A percentile compares a stretch with the other conserved stretches of the same genome.
These are phyloP conservation scores for Canna indica DNA, from an alignment of 176 grass and related monocot species.

Conservation along the genomic window DNA sequence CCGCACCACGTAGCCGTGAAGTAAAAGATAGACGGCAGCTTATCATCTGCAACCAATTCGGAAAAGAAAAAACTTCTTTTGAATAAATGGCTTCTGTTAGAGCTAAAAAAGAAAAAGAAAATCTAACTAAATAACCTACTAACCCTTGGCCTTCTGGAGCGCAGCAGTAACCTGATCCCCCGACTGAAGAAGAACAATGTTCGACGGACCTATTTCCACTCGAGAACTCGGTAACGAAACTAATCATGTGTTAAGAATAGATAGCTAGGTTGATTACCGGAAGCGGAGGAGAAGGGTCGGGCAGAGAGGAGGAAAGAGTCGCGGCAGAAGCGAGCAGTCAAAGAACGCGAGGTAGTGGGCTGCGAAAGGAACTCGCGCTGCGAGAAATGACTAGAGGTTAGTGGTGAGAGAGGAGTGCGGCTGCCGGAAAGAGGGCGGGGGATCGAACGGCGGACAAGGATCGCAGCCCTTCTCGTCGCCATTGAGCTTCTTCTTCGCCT, in stretches of 20 bases:
- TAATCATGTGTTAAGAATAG: not conserved
- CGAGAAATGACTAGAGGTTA: not conserved
- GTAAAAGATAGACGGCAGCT: conserved; percentile 35
- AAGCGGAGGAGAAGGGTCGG: not conserved
- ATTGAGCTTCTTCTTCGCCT: not conserved
- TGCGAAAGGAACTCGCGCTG: not conserved
- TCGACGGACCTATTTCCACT: conserved; percentile 1
- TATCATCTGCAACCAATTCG: conserved; percentile 32
- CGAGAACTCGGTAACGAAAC: not conserved
- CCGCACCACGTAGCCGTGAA: conserved; percentile 40
- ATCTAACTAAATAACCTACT: not conserved
- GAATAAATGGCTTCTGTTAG: not conserved
- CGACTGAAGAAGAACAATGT: not conserved
- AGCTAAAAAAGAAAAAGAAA: not conserved
- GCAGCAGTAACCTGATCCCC: conserved; percentile 8
- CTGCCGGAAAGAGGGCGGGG: not conserved
- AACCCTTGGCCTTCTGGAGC: not conserved
- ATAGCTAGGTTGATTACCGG: not conserved
- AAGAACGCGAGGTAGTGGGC: not conserved
- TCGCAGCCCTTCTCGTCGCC: conserved; percentile 1
- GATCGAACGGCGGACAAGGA: not conserved
- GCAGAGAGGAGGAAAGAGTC: not conserved
- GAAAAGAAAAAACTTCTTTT: not conserved
- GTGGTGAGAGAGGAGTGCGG: not conserved
- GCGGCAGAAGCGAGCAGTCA: not conserved